These are phyloP conservation scores for Cardamine chenopodiifolia DNA, from an alignment of 345 rosid species.

Conservation along the genomic window DNA sequence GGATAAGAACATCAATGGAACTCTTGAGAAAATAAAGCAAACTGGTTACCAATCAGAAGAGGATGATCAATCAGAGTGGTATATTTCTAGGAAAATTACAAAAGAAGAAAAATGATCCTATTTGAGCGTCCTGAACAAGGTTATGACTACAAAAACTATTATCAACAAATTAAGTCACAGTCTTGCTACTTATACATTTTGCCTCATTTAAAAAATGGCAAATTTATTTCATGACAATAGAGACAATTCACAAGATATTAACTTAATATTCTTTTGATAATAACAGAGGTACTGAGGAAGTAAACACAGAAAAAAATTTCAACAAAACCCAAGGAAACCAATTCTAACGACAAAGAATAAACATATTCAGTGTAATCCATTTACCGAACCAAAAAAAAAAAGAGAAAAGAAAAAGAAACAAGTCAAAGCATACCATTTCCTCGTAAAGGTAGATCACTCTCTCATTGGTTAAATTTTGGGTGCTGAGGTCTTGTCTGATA, in stretches of 20 bases:
- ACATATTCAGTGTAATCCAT: background rate
- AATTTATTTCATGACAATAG: background rate
- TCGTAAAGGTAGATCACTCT: conserved; percentile 71
- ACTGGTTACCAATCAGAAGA: background rate
- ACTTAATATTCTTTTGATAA: background rate
- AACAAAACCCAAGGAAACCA: conserved; percentile 5
- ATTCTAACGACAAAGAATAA: background rate
- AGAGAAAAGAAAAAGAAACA: conserved; percentile 12
- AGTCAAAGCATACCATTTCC: conserved; percentile 66
- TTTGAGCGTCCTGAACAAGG: background rate
- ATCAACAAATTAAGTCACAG: background rate
- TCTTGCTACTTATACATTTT: background rate
- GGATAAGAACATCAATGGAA: conserved; percentile 4
- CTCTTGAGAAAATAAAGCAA: background rate
- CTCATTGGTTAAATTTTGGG: conserved; percentile 72
- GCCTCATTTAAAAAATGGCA: background rate
- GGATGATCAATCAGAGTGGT: background rate
- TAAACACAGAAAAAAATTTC: conserved; percentile 13
- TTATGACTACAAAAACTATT: background rate
- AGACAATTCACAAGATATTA: background rate
- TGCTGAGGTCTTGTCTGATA: conserved; percentile 87
- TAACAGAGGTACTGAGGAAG: background rate
- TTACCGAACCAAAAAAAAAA: background rate
- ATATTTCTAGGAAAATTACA: background rate
- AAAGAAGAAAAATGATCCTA: background rate